Evolutionary conservation across 345 rosid species (phyloP).

Genomic region (Dipteronia sinensis): DNA sequence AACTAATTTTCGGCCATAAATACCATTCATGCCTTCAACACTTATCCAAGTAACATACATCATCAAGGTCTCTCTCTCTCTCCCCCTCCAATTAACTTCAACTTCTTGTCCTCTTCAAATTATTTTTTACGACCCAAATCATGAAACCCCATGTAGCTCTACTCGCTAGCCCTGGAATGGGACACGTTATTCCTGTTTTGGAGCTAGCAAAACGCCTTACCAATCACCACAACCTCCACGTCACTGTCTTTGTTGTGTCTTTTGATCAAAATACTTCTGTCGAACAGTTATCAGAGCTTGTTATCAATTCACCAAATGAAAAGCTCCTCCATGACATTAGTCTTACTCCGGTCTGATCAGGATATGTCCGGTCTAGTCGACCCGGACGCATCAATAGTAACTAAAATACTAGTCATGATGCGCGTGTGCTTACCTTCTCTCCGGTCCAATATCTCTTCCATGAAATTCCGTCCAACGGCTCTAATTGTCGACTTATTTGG

Average conservation of each 20-base stretch:
- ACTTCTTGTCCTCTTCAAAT: neutral
- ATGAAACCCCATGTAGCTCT: conserved; percentile 33
- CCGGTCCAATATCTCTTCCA: conserved; percentile 16
- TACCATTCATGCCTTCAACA: too few relatives aligned
- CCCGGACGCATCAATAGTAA: neutral
- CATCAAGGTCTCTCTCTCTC: too few relatives aligned
- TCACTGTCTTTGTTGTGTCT: conserved; percentile 34
- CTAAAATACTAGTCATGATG: conserved; percentile 19
- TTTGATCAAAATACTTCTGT: conserved; percentile 24
- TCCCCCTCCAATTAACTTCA: neutral
- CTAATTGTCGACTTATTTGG: conserved; percentile 56
- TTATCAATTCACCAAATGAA: conserved; percentile 4
- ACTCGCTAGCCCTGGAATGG: conserved; percentile 53
- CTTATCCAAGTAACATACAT: too few relatives aligned
- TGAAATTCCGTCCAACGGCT: conserved; percentile 29
- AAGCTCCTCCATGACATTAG: conserved; percentile 16
- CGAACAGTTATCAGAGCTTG: conserved; percentile 12
- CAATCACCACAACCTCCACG: conserved; percentile 26
- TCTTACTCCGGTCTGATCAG: conserved; percentile 21
- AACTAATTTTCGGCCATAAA: too few relatives aligned
- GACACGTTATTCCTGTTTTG: conserved; percentile 49
- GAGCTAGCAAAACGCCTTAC: conserved; percentile 41
- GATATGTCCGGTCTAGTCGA: conserved; percentile 29
- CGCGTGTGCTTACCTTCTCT: conserved; percentile 21
- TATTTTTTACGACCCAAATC: neutral